phyloP scores from a whole-genome alignment of 805 yeast species.

The Teunomyces barrocoloradensis region DNA sequence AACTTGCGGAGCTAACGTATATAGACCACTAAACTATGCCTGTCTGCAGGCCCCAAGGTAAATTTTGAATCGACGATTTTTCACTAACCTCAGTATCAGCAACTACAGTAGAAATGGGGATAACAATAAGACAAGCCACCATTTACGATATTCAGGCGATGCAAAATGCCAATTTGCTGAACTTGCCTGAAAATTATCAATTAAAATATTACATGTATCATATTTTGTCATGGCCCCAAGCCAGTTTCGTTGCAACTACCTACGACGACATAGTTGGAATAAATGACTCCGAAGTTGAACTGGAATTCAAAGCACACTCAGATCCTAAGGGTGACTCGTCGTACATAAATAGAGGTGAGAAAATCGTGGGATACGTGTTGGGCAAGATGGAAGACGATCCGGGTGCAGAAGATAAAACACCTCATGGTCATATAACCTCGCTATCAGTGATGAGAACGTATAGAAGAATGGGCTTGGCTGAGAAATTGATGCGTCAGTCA shows the following conservation, averaged over 20 bases:
- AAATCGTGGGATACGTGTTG: slow-evolving; percentile 91
- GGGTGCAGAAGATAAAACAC: slow-evolving; percentile 65
- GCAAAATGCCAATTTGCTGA: slow-evolving; percentile 91
- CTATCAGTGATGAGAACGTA: slow-evolving; percentile 93
- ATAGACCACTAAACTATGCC: neutral
- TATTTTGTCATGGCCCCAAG: slow-evolving; percentile 94
- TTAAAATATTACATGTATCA: slow-evolving; percentile 93
- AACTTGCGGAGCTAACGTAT: slow-evolving; percentile 31
- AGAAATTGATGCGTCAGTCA: slow-evolving; percentile 82
- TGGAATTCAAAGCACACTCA: slow-evolving; percentile 9
- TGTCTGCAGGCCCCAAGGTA: neutral
- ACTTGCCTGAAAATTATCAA: slow-evolving; percentile 92
- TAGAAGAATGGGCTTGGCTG: slow-evolving; percentile 93
- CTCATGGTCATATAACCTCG: slow-evolving; percentile 93
- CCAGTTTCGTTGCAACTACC: slow-evolving; percentile 91
- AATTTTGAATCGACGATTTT: slow-evolving; percentile 2
- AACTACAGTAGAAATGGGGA: slow-evolving; percentile 53
- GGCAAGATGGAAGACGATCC: slow-evolving; percentile 98
- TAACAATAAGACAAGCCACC: slow-evolving; percentile 85
- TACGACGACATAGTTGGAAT: slow-evolving; percentile 41
- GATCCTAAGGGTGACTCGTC: slow-evolving; percentile 61
- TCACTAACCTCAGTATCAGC: neutral
- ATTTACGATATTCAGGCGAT: slow-evolving; percentile 86
- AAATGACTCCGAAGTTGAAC: slow-evolving; percentile 26
- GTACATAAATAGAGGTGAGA: slow-evolving; percentile 65